Evolutionary conservation across 2,329 filamentous ascomycete species (phyloP), one percentile per base, ranked within the genome.

Genomic region (Balansia obtecta): DNA sequence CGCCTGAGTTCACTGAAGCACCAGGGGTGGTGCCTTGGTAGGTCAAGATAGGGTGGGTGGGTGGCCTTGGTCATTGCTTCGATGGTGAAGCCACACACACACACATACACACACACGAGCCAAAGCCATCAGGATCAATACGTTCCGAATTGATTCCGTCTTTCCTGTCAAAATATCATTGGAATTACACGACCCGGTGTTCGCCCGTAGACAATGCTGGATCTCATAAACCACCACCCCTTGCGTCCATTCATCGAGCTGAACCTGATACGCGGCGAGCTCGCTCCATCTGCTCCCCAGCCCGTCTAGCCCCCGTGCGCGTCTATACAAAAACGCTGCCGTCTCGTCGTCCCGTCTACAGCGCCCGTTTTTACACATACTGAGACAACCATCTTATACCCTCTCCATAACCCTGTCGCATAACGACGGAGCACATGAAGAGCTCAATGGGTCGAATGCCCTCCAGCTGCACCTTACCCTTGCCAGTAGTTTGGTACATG

Each of bases 351-450:
- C 37, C 42, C 45, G 16, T 22, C 18, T 11, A 16, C 16, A 33
- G 34, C 30, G 15, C 10, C 18, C 1, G n/a, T n/a, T 45, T 52
- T 74, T 85, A 94, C 66, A 94, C 87, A 65, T 94, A 95, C 76
- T 94, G 88, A 51, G 87, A 88, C 70, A 95, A 70, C 89, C 88
- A 95, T 73, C 88, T 82, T 70, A 95, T 91, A 61, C 79, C 89
- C 61, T 95, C 89, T 50, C 88, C 88, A 68, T 95, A 95, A 58
- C 86, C 93, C 76, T 97, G 91, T 70, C 91, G 82, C 88, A 96
- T 95, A 55, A 97, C 91, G 59, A 97, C 90, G 62, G 88, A 95
- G 80, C 90, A 97, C 93, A 98, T 95, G 72, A 97, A 97, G 56
- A 97, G 81, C 78, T 98, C 93, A 64, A 98, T 91, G 22, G 90